Percentiles rank a stretch among this genome's conserved stretches.
These are phyloP conservation scores for Miamiensis avidus DNA, from an alignment of 169 alveolate genomes.

Conservation along the genomic window DNA sequence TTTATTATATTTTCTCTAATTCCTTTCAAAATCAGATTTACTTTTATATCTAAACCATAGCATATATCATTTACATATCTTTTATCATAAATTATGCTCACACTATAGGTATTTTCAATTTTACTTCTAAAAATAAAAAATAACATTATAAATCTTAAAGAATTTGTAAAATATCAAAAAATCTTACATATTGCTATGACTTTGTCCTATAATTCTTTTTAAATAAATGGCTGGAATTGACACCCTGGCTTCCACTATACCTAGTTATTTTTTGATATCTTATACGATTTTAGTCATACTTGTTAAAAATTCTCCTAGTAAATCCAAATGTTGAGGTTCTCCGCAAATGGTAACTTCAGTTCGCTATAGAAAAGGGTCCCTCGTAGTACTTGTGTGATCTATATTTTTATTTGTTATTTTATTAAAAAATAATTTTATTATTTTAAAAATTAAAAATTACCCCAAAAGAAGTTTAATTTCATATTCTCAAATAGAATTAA, in stretches of 20 bases:
- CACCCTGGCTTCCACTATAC: conserved; percentile 38
- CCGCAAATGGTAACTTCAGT: conserved; percentile 39
- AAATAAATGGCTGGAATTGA: conserved; percentile 39
- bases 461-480: conserved; percentile 15
- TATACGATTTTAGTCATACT: conserved; percentile 24
- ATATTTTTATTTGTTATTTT: too few relatives aligned
- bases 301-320: conserved; percentile 12
- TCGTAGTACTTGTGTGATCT: neutral
- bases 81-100: conserved; percentile 37
- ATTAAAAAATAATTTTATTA: too few relatives aligned
- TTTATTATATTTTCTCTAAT: conserved; percentile 10
- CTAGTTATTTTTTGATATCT: conserved; percentile 30
- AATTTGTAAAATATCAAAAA: too few relatives aligned
- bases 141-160: conserved; percentile 9
- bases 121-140: conserved; percentile 15
- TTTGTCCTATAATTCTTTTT: conserved; percentile 34
- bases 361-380: conserved; percentile 27
- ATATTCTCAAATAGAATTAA: conserved; percentile 17
- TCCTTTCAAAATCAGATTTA: conserved; percentile 10
- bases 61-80: conserved; percentile 14
- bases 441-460: neutral
- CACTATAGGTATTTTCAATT: conserved; percentile 31
- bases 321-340: conserved; percentile 5
- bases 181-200: conserved; percentile 6
- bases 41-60: conserved; percentile 12